Conservation (phyloP, 495 filamentous ascomycete species). For the Hyphodiscus hymeniophilus region DNA sequence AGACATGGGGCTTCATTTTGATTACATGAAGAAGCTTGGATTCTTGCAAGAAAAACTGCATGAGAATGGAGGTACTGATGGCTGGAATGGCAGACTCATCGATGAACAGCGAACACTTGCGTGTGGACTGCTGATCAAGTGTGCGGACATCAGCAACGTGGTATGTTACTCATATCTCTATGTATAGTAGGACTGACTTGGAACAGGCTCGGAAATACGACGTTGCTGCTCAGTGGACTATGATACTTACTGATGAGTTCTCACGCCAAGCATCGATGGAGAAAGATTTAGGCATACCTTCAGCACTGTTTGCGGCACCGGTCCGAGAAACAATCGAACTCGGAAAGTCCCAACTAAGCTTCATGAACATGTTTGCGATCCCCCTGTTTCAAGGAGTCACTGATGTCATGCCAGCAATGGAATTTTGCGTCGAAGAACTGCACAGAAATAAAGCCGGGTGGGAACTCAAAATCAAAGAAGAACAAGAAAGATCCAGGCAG, state of each 20-base stretch:
- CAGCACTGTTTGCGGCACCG: slow-evolving; percentile 78
- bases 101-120: slow-evolving; percentile 66
- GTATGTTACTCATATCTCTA: slow-evolving; percentile 35
- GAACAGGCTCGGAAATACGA: slow-evolving; percentile 73
- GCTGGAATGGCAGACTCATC: slow-evolving; percentile 63
- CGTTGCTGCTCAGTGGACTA: slow-evolving; percentile 78
- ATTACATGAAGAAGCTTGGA: slow-evolving; percentile 82
- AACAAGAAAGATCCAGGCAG: slow-evolving; percentile 36
- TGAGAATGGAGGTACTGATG: slow-evolving; percentile 50
- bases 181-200: slow-evolving; percentile 2
- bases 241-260: slow-evolving; percentile 88
- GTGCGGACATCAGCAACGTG: slow-evolving; percentile 98
- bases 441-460: slow-evolving; percentile 65
- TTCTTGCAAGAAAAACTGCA: slow-evolving; percentile 68
- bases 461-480: slow-evolving; percentile 50
- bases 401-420: slow-evolving; percentile 74
- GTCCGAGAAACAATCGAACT: slow-evolving; percentile 76
- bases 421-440: slow-evolving; percentile 75
- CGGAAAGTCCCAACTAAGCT: slow-evolving; percentile 81
- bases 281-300: slow-evolving; percentile 72
- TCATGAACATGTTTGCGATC: slow-evolving; percentile 91
- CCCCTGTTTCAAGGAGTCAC: slow-evolving; percentile 83
- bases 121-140: slow-evolving; percentile 91
- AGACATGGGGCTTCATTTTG: slow-evolving; percentile 94
- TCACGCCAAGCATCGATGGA: slow-evolving; percentile 90